Evolutionary conservation across 2,329 filamentous ascomycete species (phyloP).

Genomic region (Colletotrichum cereale): DNA sequence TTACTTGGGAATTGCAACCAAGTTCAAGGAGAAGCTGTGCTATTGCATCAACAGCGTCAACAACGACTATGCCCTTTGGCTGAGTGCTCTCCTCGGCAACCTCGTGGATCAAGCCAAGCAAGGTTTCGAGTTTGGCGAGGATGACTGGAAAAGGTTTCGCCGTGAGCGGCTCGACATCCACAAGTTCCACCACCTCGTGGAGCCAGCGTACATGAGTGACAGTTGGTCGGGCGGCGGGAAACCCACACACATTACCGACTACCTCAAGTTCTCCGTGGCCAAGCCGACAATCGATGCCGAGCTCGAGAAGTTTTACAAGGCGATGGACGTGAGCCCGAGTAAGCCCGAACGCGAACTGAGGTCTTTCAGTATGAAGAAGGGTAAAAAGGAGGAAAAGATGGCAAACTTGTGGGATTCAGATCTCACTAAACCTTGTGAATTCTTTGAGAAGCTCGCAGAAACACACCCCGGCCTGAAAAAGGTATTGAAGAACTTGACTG

Average conservation of each 20-base stretch:
- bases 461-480: constrained; percentile 46
- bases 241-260: constrained; percentile 70
- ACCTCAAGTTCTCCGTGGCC: constrained; percentile 68
- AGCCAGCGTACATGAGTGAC: constrained; percentile 60
- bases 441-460: constrained; percentile 49
- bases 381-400: constrained; percentile 1
- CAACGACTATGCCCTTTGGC: constrained; percentile 56
- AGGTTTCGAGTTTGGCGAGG: constrained; percentile 60
- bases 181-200: constrained; percentile 38
- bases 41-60: constrained; percentile 69
- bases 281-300: constrained; percentile 55
- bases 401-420: constrained; percentile 53
- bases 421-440: constrained; percentile 49
- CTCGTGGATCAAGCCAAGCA: constrained; percentile 72
- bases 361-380: not conserved
- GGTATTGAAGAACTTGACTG: constrained; percentile 51
- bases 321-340: constrained; percentile 15
- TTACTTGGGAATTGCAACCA: constrained; percentile 74
- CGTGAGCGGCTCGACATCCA: constrained; percentile 43
- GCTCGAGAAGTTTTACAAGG: constrained; percentile 49
- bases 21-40: constrained; percentile 71
- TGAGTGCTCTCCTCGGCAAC: constrained; percentile 65
- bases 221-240: constrained; percentile 44
- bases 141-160: constrained; percentile 56
- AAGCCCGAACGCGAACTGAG: not conserved